These are phyloP conservation scores for Cladosporium sp. DNA, from an alignment of 2,329 filamentous ascomycete genomes.

Conservation along the genomic window DNA sequence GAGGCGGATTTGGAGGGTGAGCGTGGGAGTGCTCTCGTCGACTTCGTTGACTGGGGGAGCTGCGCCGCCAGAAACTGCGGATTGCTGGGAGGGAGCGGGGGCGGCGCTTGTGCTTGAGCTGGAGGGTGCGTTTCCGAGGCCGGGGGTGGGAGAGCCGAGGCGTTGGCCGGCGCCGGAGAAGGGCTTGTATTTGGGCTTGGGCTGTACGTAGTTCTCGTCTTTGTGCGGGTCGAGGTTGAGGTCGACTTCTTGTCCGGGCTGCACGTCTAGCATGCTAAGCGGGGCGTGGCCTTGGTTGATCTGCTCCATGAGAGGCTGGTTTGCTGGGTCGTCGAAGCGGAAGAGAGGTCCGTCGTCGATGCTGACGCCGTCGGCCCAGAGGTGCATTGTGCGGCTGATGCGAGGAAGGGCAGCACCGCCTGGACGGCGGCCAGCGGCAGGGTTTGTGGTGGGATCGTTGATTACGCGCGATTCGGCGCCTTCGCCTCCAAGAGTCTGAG, in stretches of 20 bases:
- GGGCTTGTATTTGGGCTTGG: slow-evolving; percentile 71
- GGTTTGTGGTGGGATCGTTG: slow-evolving; percentile 50
- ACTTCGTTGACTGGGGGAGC: slow-evolving; percentile 45
- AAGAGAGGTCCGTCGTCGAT: slow-evolving; percentile 75
- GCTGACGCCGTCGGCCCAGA: slow-evolving; percentile 82
- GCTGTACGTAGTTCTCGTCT: slow-evolving; percentile 65
- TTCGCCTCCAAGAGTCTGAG: slow-evolving; percentile 73
- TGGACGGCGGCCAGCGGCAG: slow-evolving; percentile 27
- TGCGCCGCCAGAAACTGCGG: slow-evolving; percentile 27
- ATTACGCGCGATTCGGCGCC: slow-evolving; percentile 65
- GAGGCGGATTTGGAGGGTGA: slow-evolving; percentile 71
- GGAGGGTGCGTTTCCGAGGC: slow-evolving; percentile 37
- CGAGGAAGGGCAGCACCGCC: slow-evolving; percentile 38
- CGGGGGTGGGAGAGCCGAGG: slow-evolving; percentile 72
- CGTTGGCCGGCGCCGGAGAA: slow-evolving; percentile 69
- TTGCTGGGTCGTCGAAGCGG: slow-evolving; percentile 73
- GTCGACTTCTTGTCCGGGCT: slow-evolving; percentile 69
- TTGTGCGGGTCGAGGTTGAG: slow-evolving; percentile 71
- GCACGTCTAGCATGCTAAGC: slow-evolving; percentile 71
- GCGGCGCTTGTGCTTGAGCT: slow-evolving; percentile 19
- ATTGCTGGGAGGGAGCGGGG: slow-evolving; percentile 18
- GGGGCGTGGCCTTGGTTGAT: slow-evolving; percentile 74
- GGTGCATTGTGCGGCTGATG: slow-evolving; percentile 66
- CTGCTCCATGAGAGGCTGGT: slow-evolving; percentile 66
- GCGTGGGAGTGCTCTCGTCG: slow-evolving; percentile 61